Evolutionary conservation across 352 stramenopile genomes (phyloP).

Genomic region (Globisporangium solare): DNA sequence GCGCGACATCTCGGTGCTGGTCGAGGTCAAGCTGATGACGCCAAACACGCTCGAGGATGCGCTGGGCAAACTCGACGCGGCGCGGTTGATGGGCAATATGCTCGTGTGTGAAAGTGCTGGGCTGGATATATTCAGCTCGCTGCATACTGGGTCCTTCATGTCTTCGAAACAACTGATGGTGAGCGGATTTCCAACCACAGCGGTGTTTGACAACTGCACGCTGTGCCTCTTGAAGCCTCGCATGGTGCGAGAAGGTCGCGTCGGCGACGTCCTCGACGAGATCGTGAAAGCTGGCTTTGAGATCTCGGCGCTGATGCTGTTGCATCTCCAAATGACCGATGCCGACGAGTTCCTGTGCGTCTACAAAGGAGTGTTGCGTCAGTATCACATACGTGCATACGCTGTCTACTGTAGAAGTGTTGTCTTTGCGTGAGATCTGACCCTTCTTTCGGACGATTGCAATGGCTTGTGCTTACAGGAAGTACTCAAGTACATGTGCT

Average conservation of each 20-base stretch:
- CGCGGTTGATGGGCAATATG: constrained; percentile 15
- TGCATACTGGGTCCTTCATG: constrained; percentile 1
- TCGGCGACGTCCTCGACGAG: constrained; percentile 73
- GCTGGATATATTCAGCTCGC: constrained; percentile 13
- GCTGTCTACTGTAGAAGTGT: too few species aligned
- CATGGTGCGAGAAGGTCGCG: constrained; percentile 50
- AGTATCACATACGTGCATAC: constrained; percentile 52
- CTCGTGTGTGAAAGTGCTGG: constrained; percentile 16
- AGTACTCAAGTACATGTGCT: constrained; percentile 90
- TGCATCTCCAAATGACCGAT: constrained; percentile 72
- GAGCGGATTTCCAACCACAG: constrained; percentile 30
- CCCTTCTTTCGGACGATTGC: neutral
- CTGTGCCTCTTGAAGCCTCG: constrained; percentile 56
- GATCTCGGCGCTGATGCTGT: constrained; percentile 83
- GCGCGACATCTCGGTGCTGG: constrained; percentile 42
- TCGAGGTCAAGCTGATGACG: constrained; percentile 36
- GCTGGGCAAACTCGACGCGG: constrained; percentile 17
- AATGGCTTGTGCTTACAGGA: constrained; percentile 26
- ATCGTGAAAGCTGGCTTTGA: constrained; percentile 85
- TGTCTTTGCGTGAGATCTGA: too few species aligned
- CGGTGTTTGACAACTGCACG: constrained; percentile 62
- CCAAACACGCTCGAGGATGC: constrained; percentile 24
- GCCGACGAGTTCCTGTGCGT: constrained; percentile 91
- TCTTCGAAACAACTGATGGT: neutral
- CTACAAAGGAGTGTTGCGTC: constrained; percentile 66